Evolutionary conservation across 345 rosid genomes (phyloP).

Genomic region (Fremontodendron californicum): DNA sequence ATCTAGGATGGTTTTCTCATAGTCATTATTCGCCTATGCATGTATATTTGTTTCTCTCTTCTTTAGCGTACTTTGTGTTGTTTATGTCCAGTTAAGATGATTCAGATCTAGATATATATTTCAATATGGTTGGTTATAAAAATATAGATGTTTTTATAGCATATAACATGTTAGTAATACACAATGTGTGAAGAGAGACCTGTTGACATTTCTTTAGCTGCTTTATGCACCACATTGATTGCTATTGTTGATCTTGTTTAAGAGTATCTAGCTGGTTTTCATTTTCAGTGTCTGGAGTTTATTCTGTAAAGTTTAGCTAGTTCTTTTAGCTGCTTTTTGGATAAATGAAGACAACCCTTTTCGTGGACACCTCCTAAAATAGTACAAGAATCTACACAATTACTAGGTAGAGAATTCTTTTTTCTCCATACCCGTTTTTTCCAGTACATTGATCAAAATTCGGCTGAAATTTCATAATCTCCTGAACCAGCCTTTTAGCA

Average conservation of each 20-base stretch:
- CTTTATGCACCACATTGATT: not conserved
- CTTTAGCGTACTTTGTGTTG: not conserved
- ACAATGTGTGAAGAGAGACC: not conserved
- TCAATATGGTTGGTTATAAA: not conserved
- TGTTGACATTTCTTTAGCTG: not conserved
- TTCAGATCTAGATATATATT: not conserved
- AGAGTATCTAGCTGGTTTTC: not conserved
- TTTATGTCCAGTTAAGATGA: not conserved
- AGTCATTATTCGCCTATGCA: not conserved
- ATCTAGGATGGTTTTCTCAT: conserved; percentile 3
- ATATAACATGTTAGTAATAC: not conserved
- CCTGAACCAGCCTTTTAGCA: not conserved
- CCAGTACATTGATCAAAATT: not conserved
- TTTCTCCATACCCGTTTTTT: not conserved
- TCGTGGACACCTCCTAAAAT: not conserved
- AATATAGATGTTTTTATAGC: not conserved
- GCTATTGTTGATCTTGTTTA: not conserved
- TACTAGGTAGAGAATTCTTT: not conserved
- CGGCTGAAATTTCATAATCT: not conserved
- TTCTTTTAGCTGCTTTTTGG: not conserved
- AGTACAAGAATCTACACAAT: not conserved
- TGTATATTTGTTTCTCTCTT: not conserved
- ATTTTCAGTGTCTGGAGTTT: not conserved
- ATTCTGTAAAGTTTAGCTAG: not conserved
- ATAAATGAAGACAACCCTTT: not conserved